Evolutionary conservation across 345 rosid species (phyloP), one percentile per base, ranked within the genome.

Genomic region (Limnanthes douglasii): DNA sequence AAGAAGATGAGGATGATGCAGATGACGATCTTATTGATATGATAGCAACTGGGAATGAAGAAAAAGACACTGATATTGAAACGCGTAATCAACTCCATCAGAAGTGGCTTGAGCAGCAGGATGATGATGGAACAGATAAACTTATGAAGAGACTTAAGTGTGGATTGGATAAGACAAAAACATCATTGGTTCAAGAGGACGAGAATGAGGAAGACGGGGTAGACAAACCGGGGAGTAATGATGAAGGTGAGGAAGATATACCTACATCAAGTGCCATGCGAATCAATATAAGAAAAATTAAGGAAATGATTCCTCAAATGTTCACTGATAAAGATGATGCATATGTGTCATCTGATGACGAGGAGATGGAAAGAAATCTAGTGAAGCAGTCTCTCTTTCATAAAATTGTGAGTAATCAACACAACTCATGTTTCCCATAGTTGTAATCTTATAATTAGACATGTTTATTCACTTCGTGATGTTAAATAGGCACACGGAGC

Each of bases 61-160:
- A 90, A 68, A 67, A 70, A 41, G 66, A 63, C 24, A 34, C 47
- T 39, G 98, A 90, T 43, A 60, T 45, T 52, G 95, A 90, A 43
- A 72, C 43, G 58, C 92, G 95, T 13, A 70, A 68, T 54, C 68
- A 77, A 49, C 85, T 80, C 58, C 98, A 90, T 70, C 98, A 84
- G 64, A 61, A 70, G 51, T 84, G 95, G 83, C 79, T 84, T 35
- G 90, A 84, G 53, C 75, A 63, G 60, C 94, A 80, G 53, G 95
- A 90, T 68, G 79, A 71, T 56, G 70, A 47, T 39, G 84, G 88
- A 58, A 90, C 93, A 51, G 82, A 78, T 46, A 73, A 74, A 24
- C 73, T 90, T 49, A 45, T 84, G 62, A 70, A 60, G 43, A 80
- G 61, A 70, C 65, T 83, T 21, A 72, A 72, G 49, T 73, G 69